Base-by-base conservation (phyloP, 1,284 basidiomycete genomes). In the Pseudozyma hubeiensis region DNA sequence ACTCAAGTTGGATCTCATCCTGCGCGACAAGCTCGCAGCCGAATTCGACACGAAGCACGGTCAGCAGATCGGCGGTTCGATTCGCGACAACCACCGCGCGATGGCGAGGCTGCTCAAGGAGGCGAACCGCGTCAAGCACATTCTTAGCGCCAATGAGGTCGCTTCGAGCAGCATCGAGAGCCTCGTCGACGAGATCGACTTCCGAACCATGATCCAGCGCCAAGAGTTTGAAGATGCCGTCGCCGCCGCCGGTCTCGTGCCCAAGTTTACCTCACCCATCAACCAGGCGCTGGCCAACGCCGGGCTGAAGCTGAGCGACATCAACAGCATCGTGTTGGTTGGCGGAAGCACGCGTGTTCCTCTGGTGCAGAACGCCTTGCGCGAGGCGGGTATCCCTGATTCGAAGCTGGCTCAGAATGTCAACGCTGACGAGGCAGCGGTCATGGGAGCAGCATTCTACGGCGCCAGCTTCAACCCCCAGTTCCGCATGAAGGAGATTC, bases 61-160 rank as follows among this genome's bases (percentile, higher is more conserved):
- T n/a, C n/a, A 55, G 10, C 51, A 64, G 46, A 59, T 74, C 19
- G 70, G 80, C 8, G 60, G 70, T 19, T 76, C 80, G 10, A 65
- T 85, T 30, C 65, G 57, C 19, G 58, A 83, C 40, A 93, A 97
- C 84, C 90, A 90, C 81, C 89, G 91, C 64, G 94, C 92, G 1
- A 92, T 97, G 91, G 92, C 93, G 4, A 95, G 95, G 85, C 86
- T 99, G 16, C 91, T 92, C 88, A 94, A 94, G 85, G 97, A 99
- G 85, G 93, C 96, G 0, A 90, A 89, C 50, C 89, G 94, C 58
- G 90, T 97, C 77, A 99, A 98, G 87, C 89, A 91, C 19, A 92
- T 99, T 77, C 87, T 99, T 65, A 97, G 94, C 80, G 95, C 95
- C 51, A 99, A 99, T 84, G 87, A 88, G 10, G 93, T 94, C 50